Evolutionary conservation across 1,284 basidiomycete species (phyloP), one percentile per base, ranked within the genome.

Genomic region (Ustilago crameri): DNA sequence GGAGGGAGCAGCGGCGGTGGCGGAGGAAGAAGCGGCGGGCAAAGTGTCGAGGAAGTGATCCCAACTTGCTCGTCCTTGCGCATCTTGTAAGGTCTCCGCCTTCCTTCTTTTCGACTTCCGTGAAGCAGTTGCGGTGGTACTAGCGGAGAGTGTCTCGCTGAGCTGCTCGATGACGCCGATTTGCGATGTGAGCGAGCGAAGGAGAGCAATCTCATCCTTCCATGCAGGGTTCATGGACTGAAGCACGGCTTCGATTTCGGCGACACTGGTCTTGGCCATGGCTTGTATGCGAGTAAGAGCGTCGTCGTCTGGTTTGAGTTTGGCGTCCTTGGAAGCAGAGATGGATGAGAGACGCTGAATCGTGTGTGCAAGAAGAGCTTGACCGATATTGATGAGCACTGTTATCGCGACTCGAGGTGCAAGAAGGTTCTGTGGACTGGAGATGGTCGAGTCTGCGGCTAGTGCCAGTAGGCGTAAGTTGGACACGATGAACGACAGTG

Each of bases 191-290:
- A 72, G 32, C 0, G 58, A 57, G 45, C 63, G 69, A 27, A 72
- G 40, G 30, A 72, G 63, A 1, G 63, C 63, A 17, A 72, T 72
- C 44, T 72, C 69, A 42, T 61, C 63, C 42, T 66, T 67, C 69
- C 69, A 72, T 14, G 63, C 59, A 30, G 69, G 69, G 18, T 72
- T 67, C 69, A 72, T 66, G 8, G 59, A 54, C 5, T 52, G 50
- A 1, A 67, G 56, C 9, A 67, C 64, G 2, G 56, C 34, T 24
- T 67, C 63, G 34, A 67, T 50, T 18, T 63, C 53, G 41, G 27
- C 7, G n/a, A 53, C 34, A 23, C 42, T 49, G 2, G 51, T 43
- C 45, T 50, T 61, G 9, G 53, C 49, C 30, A 12, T 48, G 17
- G 50, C 43, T 9, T 41, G 24, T 10, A 51, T 58, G 14, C 51